Evolutionary conservation across 169 alveolate species (phyloP).

Genomic region (Plasmodium gaboni): DNA sequence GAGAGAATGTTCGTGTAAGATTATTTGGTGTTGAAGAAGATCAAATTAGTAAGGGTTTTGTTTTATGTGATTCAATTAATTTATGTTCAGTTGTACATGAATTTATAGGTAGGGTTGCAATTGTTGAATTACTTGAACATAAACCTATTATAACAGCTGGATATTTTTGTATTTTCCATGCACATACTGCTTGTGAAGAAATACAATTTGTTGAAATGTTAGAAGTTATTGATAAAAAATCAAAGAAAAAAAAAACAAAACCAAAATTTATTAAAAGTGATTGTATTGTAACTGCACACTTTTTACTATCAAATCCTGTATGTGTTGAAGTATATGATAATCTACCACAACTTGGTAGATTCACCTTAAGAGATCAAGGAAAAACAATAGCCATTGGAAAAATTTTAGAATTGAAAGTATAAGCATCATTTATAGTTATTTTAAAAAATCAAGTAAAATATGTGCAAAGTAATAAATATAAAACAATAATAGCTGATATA

Average conservation of each 20-base stretch:
- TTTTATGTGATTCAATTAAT: conserved; percentile 92
- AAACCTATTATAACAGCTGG: conserved; percentile 96
- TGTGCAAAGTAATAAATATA: no score
- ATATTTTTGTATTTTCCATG: conserved; percentile 93
- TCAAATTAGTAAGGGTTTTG: conserved; percentile 96
- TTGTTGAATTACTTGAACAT: conserved; percentile 94
- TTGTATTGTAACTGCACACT: conserved; percentile 88
- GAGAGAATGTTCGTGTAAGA: conserved; percentile 93
- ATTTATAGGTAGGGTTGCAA: conserved; percentile 92
- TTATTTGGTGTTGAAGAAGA: conserved; percentile 94
- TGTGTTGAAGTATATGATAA: conserved; percentile 93
- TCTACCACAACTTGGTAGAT: conserved; percentile 95
- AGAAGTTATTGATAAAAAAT: conserved; percentile 83
- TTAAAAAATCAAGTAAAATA: no score
- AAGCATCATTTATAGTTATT: background rate
- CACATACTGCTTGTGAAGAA: conserved; percentile 91
- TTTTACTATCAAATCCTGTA: conserved; percentile 88
- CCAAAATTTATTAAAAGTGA: conserved; percentile 89
- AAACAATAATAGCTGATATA: no score
- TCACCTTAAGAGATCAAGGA: conserved; percentile 97
- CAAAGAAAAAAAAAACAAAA: conserved; percentile 86
- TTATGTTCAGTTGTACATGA: conserved; percentile 94
- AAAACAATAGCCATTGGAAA: conserved; percentile 93
- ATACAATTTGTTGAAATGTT: conserved; percentile 85
- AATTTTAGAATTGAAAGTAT: conserved; percentile 66